These are phyloP conservation scores for Plectranthus barbatus DNA, from an alignment of 257 asterid genomes.

Conservation along the genomic window DNA sequence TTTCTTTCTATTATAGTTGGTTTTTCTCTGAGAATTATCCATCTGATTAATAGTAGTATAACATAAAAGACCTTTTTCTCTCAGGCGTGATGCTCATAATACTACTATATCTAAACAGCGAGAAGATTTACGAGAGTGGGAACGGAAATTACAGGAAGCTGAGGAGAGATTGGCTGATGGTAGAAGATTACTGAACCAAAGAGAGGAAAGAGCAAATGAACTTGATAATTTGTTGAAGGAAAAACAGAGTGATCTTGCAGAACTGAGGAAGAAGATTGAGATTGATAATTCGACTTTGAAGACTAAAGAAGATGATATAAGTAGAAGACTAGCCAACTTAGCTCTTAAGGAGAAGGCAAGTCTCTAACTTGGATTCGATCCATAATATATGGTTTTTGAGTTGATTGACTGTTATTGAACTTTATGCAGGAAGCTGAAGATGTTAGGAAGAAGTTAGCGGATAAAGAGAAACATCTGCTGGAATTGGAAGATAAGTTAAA, in stretches of 20 bases:
- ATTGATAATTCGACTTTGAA: conserved; percentile 45
- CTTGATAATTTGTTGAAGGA: conserved; percentile 60
- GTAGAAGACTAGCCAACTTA: conserved; percentile 45
- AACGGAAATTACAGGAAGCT: conserved; percentile 62
- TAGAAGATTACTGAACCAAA: conserved; percentile 76
- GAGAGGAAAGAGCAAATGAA: conserved; percentile 88
- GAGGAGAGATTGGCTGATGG: conserved; percentile 86
- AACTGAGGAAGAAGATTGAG: conserved; percentile 58
- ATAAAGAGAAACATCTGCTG: conserved; percentile 58
- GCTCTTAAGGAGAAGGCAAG: conserved; percentile 65
- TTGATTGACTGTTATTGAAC: conserved; percentile 6
- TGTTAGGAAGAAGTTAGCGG: conserved; percentile 43
- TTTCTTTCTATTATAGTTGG: conserved; percentile 6
- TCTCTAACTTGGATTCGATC: conserved; percentile 10
- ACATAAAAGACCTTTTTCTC: conserved; percentile 12
- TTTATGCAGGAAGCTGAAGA: conserved; percentile 73
- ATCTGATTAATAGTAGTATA: conserved; percentile 6
- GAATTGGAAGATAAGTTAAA: conserved; percentile 71
- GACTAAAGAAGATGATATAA: conserved; percentile 72
- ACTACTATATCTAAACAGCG: conserved; percentile 57
- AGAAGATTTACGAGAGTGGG: conserved; percentile 93
- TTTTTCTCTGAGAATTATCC: background rate
- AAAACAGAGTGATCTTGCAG: conserved; percentile 70
- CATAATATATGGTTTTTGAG: background rate
- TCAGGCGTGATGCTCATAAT: conserved; percentile 70